Conservation (phyloP, 208 protist genomes). For the Polymyxa betae region DNA sequence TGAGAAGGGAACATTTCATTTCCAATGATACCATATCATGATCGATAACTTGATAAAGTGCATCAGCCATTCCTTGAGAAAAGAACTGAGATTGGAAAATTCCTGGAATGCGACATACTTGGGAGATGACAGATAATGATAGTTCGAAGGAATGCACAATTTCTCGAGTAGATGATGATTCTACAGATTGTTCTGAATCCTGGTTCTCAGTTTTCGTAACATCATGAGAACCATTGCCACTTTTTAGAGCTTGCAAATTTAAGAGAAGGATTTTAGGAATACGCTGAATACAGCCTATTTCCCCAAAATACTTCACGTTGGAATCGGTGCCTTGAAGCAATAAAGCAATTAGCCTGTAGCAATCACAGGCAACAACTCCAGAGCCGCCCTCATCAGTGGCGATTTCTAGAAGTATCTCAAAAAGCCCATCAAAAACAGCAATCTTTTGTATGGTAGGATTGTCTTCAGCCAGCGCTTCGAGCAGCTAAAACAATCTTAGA, state of each 20-base stretch:
- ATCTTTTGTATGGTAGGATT: conserved; percentile 43
- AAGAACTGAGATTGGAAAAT: background rate
- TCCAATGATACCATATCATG: background rate
- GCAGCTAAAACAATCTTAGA: background rate
- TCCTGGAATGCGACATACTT: background rate
- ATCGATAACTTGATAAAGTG: background rate
- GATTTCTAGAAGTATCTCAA: conserved; percentile 6
- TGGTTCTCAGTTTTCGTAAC: too few relatives aligned
- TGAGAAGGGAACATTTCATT: background rate
- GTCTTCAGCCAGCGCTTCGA: background rate
- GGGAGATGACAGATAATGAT: too few relatives aligned
- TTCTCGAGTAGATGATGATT: too few relatives aligned
- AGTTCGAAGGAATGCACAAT: too few relatives aligned
- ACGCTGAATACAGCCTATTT: background rate
- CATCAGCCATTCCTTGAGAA: background rate
- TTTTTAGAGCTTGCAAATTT: too few relatives aligned
- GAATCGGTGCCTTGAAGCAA: background rate
- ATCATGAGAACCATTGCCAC: too few relatives aligned
- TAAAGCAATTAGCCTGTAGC: background rate
- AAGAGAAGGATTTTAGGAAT: background rate
- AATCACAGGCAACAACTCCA: conserved; percentile 38
- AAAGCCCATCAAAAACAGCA: background rate
- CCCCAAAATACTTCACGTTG: conserved; percentile 42
- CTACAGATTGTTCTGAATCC: too few relatives aligned
- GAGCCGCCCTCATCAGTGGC: background rate